phyloP scores from a whole-genome alignment of 805 yeast species.

The Nakazawaea wickerhamii region DNA sequence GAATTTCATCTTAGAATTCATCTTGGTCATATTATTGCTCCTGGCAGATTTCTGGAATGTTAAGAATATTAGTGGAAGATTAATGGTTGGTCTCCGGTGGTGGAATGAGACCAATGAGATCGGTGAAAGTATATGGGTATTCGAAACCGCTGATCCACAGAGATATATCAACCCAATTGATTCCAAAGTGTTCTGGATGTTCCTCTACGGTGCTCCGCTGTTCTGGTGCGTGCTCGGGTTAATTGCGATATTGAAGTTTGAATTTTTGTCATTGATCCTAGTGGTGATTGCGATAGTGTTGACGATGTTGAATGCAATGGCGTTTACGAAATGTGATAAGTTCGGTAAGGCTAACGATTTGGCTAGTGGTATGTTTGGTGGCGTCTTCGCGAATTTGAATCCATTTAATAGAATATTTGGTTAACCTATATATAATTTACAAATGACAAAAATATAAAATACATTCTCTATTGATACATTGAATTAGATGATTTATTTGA shows the following conservation, averaged over 20 bases:
- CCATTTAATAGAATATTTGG: slow-evolving; percentile 22
- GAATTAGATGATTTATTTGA: too few species aligned
- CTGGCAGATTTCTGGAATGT: slow-evolving; percentile 94
- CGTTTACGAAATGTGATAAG: slow-evolving; percentile 88
- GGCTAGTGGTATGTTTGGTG: slow-evolving; percentile 52
- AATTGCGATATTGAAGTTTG: slow-evolving; percentile 72
- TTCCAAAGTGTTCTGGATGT: slow-evolving; percentile 81
- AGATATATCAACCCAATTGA: slow-evolving; percentile 84
- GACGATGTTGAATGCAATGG: slow-evolving; percentile 78
- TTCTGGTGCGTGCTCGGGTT: slow-evolving; percentile 73
- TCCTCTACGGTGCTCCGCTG: slow-evolving; percentile 69
- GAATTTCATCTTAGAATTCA: slow-evolving; percentile 70
- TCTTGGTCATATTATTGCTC: slow-evolving; percentile 64
- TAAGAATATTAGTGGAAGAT: slow-evolving; percentile 85
- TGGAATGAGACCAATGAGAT: slow-evolving; percentile 79
- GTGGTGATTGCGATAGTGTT: slow-evolving; percentile 65
- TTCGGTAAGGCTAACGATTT: slow-evolving; percentile 77
- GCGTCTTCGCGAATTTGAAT: slow-evolving; percentile 41
- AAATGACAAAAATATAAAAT: too few species aligned
- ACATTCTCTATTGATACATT: too few species aligned
- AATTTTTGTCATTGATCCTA: slow-evolving; percentile 59
- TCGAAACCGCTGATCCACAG: slow-evolving; percentile 74
- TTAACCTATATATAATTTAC: not conserved
- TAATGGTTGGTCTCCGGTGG: slow-evolving; percentile 91
- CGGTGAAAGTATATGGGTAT: slow-evolving; percentile 79